Base-by-base conservation (phyloP, 2,329 filamentous ascomycete genomes). In the Colletotrichum coccodes region DNA sequence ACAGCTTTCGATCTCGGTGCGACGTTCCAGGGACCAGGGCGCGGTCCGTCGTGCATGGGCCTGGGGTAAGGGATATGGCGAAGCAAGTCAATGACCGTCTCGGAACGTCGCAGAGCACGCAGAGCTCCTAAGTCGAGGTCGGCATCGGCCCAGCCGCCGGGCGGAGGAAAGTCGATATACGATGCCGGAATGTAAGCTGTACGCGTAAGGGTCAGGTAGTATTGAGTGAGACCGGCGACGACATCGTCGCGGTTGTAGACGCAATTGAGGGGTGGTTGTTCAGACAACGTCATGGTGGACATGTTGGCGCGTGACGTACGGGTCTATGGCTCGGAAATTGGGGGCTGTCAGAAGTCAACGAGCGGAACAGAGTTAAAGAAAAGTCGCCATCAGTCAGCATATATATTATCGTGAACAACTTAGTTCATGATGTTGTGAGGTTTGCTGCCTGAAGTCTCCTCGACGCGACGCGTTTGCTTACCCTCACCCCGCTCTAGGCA, bases 11-110 rank as follows among this genome's bases (percentile, higher is more conserved):
- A 42, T 3, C 42, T n/a, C 21, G 66, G 66, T 26, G 66, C 54
- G 49, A 69, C 40, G 61, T 69, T 66, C 66, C 66, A 69, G 2
- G 61, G 66, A 8, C 66, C 66, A 18, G 66, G 66, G 7, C 66
- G 63, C 32, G 68, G 68, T 26, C 68, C 68, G 38, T 67, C 63
- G 50, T 68, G 63, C 58, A 70, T 68, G 16, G 63, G 52, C n/a
- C 68, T 36, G 21, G 63, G 49, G 38, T 70, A 70, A 8, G 68
- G 68, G 40, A 70, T 50, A 42, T 63, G 64, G 44, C 68, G 68
- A n/a, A 70, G 58, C 44, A 70, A 21, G 34, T 68, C 28, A 46
- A 70, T 63, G 26, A 70, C 68, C 11, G 38, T 47, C 34, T 70
- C 68, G 38, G 68, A 70, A 18, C 68, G 57, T 34, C 53, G 58